Evolutionary conservation across 495 filamentous ascomycete species (phyloP), one percentile per base, ranked within the genome.

Genomic region (Talaromyces borbonicus): DNA sequence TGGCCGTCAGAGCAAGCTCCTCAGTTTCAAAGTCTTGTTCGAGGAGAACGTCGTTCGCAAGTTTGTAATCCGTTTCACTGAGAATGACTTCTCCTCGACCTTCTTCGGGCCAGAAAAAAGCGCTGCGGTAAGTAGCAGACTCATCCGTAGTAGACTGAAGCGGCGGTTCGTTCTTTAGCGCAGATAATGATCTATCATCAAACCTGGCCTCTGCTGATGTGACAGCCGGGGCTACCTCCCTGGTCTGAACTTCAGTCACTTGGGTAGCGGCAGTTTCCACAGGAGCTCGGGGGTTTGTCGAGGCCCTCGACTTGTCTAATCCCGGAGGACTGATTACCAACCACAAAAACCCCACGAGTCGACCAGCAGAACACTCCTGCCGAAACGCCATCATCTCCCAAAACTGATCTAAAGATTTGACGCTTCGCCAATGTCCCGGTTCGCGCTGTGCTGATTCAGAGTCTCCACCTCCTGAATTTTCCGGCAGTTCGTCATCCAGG

Each of bases 301-400:
- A 15, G 9, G 44, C 47, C n/a, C 43, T 33, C 37, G 66, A 62
- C 43, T 63, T 66, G 35, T 62, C 54, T 40, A 60, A 51, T 11
- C 62, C 68, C 9, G 55, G 60, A 33, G 80, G 76, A 50, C 53
- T 83, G 46, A 96, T 83, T 8, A 95, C 80, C 22, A 95, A 61
- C 92, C 92, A 99, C 8, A 97, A 67, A 56, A 99, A 99, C 1
- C 92, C 93, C 0, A 95, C 93, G 44, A 95, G 61, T 16, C 88
- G 71, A 2, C 92, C 92, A 11, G 87, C 82, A 19, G 89, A 90
- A 57, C 92, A 99, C 60, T 99, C 92, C 58, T 97, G 92, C 23
- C 92, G 72, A 56, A 87, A 96, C 11, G 88, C 83, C 92, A 99
- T 97, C 78, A 92, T 82, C 46, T 99, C 92, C 92, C 92, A 99